Base-by-base conservation (phyloP, 2,329 filamentous ascomycete species). In the Cryoendolithus antarcticus region DNA sequence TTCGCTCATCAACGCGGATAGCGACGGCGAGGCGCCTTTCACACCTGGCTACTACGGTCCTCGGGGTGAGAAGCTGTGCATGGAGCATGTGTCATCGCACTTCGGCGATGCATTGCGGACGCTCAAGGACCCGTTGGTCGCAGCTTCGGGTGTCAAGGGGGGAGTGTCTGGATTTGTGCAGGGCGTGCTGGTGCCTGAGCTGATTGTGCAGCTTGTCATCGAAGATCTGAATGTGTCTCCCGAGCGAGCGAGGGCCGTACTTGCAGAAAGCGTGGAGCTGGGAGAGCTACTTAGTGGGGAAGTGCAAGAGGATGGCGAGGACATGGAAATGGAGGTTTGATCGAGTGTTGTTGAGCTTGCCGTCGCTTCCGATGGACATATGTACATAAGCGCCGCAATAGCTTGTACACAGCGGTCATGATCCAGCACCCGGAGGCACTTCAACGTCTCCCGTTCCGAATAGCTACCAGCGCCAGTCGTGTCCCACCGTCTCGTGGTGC, bases 151-250 rank as follows among this genome's bases (percentile, higher is more conserved):
- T 9, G 48, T 54, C 3, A 47, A 50, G 27, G 59, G 58, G 6
- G 59, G 59, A 12, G 49, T 61, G 2, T 53, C 54, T 9, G 58
- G 57, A 0, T 61, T 55, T 37, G 51, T 61, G 7, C 56, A 61
- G 32, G 48, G 51, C 8, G 57, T 62, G 2, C 44, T 62, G 2
- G 57, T 60, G 27, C 59, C 59, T 1, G 59, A 62, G 42, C 41
- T 62, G n/a, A 57, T 56, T 4, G 40, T 56, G 29, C 39, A 44
- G 10, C 47, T 62, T 3, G 51, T 62, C 12, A 54, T 48, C 43
- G 56, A 61, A 30, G 59, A 62, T 37, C 47, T 58, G 47, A 30
- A 40, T 2, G 40, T 55, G 4, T 44, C 43, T n/a, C 48, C 41
- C 11, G 38, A 37, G 7, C 34, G 43, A 15, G 55, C 55, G 2